Evolutionary conservation across 305 asterid genomes (phyloP), one percentile per base, ranked within the genome.

Genomic region (Fraxinus angustifolia): DNA sequence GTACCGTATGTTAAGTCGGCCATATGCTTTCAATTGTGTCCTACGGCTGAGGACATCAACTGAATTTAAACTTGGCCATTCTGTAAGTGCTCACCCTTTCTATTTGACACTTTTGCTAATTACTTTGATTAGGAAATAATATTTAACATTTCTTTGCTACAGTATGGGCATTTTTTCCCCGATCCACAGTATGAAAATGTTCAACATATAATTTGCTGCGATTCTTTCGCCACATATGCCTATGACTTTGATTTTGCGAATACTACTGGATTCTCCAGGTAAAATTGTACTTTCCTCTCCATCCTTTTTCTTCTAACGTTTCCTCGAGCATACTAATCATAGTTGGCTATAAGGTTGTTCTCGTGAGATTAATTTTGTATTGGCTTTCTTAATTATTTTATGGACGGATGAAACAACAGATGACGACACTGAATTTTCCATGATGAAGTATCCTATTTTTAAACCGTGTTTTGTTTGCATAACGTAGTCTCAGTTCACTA

Each of bases 91-190:
- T 75, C 36, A 75, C 80, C 68, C 58, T 82, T 82, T 84, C 71
- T 56, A 31, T 16, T 16, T 78, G 45, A 26, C 81, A 10, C 53
- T 73, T 12, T 76, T 73, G 83, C 76, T 78, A 28, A n/a, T 76
- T 75, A 26, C 78, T 35, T 3, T 75, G 36, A 62, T 71, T 82
- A 45, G 87, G 80, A 65, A 80, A 74, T 85, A 84, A 87, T 85
- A 70, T 82, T 73, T 82, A 56, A 78, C 65, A 58, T 83, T 83
- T 88, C 10, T 79, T 77, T 89, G 78, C 86, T 83, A 83, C 98
- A 95, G 99, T 95, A 92, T 85, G 99, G 99, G 48, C 99, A 95
- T 88, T 95, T 92, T 90, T 95, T 95, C 87, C 98, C 99, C 17
- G 99, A 95, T 84, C 98, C 99, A 3, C 97, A 91, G 84, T 95